These are phyloP conservation scores for Lasiodiplodia citricola DNA, from an alignment of 2,329 filamentous ascomycete species.

Conservation along the genomic window DNA sequence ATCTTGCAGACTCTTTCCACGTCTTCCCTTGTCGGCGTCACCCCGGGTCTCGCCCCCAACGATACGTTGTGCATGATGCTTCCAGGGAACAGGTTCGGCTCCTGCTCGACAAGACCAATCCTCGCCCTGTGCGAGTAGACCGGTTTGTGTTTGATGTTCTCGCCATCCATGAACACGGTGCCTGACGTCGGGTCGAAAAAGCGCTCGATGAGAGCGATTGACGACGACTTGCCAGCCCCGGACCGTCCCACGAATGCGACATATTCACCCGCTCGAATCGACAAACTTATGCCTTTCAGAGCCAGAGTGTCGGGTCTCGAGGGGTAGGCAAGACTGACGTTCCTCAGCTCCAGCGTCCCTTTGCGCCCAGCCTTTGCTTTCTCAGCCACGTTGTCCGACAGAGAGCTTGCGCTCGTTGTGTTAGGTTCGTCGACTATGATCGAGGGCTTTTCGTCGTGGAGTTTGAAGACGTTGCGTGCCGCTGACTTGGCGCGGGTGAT, in stretches of 20 bases:
- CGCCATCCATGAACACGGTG: slow-evolving; percentile 47
- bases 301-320: slow-evolving; percentile 38
- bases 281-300: slow-evolving; percentile 47
- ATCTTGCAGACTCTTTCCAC: slow-evolving; percentile 45
- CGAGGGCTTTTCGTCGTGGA: slow-evolving; percentile 47
- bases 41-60: slow-evolving; percentile 44
- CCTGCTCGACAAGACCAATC: slow-evolving; percentile 52
- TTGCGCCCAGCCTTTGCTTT: slow-evolving; percentile 47
- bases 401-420: background rate
- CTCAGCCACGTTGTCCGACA: slow-evolving; percentile 29
- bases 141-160: slow-evolving; percentile 47
- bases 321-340: slow-evolving; percentile 41
- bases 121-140: slow-evolving; percentile 45
- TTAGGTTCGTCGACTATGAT: slow-evolving; percentile 37
- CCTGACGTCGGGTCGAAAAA: slow-evolving; percentile 52
- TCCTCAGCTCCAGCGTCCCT: slow-evolving; percentile 41
- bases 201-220: slow-evolving; percentile 52
- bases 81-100: slow-evolving; percentile 53
- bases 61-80: slow-evolving; percentile 51
- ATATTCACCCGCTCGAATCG: slow-evolving; percentile 44
- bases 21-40: slow-evolving; percentile 34
- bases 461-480: slow-evolving; percentile 50
- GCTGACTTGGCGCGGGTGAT: slow-evolving; percentile 52
- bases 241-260: slow-evolving; percentile 52
- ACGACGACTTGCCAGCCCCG: slow-evolving; percentile 54